These are phyloP conservation scores for Erucastrum elatum DNA, from an alignment of 345 rosid genomes.

Conservation along the genomic window DNA sequence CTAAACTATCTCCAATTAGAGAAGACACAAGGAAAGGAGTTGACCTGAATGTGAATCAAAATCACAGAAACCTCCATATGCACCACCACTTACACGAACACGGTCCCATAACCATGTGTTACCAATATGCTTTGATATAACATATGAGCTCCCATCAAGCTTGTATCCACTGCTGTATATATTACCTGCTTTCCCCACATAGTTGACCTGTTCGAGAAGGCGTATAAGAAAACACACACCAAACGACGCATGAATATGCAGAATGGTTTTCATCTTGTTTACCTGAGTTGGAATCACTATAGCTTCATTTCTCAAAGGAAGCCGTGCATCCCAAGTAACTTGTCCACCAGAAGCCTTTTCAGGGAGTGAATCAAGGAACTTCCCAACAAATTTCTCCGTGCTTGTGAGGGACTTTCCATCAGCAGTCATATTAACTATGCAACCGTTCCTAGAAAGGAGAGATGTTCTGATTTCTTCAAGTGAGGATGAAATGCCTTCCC, in stretches of 20 bases:
- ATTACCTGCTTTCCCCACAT: constrained; percentile 92
- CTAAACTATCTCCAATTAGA: not conserved
- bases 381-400: constrained; percentile 59
- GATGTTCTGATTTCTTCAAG: not conserved
- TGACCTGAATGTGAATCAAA: constrained; percentile 92
- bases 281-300: constrained; percentile 95
- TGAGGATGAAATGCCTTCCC: not conserved
- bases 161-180: constrained; percentile 71
- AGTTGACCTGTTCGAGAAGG: constrained; percentile 68
- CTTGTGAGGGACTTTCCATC: constrained; percentile 66
- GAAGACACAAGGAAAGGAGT: constrained; percentile 24
- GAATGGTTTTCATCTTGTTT: not conserved
- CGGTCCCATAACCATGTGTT: constrained; percentile 99
- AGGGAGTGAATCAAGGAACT: constrained; percentile 89
- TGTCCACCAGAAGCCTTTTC: constrained; percentile 46
- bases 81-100: constrained; percentile 96
- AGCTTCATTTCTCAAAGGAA: constrained; percentile 76
- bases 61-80: constrained; percentile 96
- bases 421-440: constrained; percentile 88
- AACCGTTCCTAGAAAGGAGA: constrained; percentile 29
- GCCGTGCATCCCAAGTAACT: constrained; percentile 58
- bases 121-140: constrained; percentile 83
- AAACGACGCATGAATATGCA: not conserved
- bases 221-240: not conserved
- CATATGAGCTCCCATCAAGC: constrained; percentile 86